Percentiles rank a stretch among this genome's conserved stretches.
Evolutionary conservation across 441 rosid species (phyloP).

Genomic region (Pelargonium citronellum): DNA sequence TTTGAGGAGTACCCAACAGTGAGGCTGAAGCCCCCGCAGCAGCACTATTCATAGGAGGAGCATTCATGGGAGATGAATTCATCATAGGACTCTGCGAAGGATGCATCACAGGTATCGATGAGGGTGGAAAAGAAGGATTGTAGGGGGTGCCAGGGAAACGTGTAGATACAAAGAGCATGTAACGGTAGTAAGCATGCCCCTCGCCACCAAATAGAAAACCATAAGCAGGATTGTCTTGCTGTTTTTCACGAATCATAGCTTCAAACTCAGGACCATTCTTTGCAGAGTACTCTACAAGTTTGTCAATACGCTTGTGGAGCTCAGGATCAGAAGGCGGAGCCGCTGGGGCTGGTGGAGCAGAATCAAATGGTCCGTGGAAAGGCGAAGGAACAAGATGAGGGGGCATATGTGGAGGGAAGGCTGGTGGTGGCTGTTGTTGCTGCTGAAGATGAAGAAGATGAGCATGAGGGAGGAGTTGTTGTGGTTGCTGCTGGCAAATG

Average conservation of each 20-base stretch:
- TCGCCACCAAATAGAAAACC: constrained; percentile 89
- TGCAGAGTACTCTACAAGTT: constrained; percentile 78
- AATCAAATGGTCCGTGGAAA: constrained; percentile 56
- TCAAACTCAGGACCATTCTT: constrained; percentile 98
- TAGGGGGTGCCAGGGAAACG: constrained; percentile 55
- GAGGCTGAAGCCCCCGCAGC: constrained; percentile 32
- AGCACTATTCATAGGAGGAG: constrained; percentile 33
- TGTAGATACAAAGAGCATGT: constrained; percentile 72
- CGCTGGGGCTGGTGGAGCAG: constrained; percentile 62
- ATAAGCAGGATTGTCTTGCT: constrained; percentile 89
- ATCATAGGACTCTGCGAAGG: constrained; percentile 64
- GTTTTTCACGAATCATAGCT: constrained; percentile 90
- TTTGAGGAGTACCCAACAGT: constrained; percentile 47
- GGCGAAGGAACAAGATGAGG: constrained; percentile 62
- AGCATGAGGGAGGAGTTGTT: constrained; percentile 45
- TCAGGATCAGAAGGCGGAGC: constrained; percentile 88
- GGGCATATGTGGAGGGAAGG: constrained; percentile 60
- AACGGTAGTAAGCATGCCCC: constrained; percentile 78
- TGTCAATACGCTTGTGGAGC: constrained; percentile 87
- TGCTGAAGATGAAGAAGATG: constrained; percentile 61
- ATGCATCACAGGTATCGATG: constrained; percentile 58
- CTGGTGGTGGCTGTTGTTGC: constrained; percentile 52
- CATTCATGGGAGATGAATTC: constrained; percentile 38
- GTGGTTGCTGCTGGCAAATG: constrained; percentile 70
- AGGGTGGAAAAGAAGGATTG: constrained; percentile 50